phyloP scores from a whole-genome alignment of 441 rosid species.

The Dalechampia spathulata region DNA sequence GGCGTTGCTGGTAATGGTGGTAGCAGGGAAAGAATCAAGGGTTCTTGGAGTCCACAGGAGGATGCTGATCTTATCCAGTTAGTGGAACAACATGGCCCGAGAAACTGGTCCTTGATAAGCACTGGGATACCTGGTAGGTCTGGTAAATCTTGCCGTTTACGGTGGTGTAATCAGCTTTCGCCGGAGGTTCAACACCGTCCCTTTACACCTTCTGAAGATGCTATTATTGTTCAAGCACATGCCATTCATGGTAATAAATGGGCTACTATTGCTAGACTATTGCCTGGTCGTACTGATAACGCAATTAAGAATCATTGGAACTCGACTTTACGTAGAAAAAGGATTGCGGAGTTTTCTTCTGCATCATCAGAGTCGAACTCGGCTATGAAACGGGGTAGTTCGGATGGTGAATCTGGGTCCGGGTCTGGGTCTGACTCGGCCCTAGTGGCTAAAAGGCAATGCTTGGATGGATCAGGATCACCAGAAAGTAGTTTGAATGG shows the following conservation, averaged over 20 bases:
- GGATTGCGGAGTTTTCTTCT: constrained; percentile 20
- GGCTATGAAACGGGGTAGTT: constrained; percentile 9
- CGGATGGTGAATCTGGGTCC: constrained; percentile 3
- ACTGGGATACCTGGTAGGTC: constrained; percentile 49
- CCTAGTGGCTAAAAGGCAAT: constrained; percentile 23
- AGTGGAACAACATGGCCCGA: constrained; percentile 45
- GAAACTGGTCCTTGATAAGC: constrained; percentile 60
- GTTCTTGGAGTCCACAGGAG: constrained; percentile 59
- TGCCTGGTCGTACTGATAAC: constrained; percentile 61
- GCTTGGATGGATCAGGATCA: constrained; percentile 10
- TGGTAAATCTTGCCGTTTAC: constrained; percentile 56
- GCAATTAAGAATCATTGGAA: constrained; percentile 69
- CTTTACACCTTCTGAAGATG: constrained; percentile 46
- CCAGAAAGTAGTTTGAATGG: constrained; percentile 9
- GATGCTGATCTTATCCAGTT: constrained; percentile 40
- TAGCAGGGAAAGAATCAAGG: constrained; percentile 29
- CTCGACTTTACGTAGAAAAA: constrained; percentile 41
- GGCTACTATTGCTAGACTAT: constrained; percentile 55
- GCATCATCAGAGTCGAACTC: constrained; percentile 29
- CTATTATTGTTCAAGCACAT: constrained; percentile 39
- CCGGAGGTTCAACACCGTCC: constrained; percentile 60
- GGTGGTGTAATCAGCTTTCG: constrained; percentile 68
- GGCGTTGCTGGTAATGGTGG: background rate
- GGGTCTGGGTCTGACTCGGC: constrained; percentile 17
- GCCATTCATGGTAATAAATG: constrained; percentile 50